phyloP scores from a whole-genome alignment of 768 basidiomycete species.

The Boletus reticuloceps region DNA sequence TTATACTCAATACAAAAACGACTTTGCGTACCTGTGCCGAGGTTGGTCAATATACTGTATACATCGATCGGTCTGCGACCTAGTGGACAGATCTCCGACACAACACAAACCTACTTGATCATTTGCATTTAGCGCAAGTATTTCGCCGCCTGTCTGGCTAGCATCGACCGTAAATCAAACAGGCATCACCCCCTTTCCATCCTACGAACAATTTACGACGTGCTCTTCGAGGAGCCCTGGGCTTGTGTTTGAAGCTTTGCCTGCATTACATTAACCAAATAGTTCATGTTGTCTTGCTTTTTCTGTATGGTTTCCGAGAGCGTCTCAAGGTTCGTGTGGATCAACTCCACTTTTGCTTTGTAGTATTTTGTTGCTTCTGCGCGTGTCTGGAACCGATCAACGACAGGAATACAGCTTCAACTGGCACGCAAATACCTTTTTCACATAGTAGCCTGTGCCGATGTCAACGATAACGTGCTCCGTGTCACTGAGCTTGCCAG shows the following conservation, averaged over 20 bases:
- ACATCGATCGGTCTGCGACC: no score
- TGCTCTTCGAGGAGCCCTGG: conserved; percentile 20
- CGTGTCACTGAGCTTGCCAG: conserved; percentile 79
- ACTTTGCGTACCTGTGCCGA: no score
- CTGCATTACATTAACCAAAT: conserved; percentile 55
- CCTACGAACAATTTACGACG: conserved; percentile 10
- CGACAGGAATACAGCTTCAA: neutral
- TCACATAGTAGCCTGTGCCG: conserved; percentile 95
- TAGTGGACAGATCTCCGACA: no score
- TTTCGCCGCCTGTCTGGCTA: neutral
- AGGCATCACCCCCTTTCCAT: no score
- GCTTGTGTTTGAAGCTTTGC: conserved; percentile 42
- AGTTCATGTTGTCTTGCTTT: conserved; percentile 79
- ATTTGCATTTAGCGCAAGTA: no score
- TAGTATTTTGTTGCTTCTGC: conserved; percentile 82
- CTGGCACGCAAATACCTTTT: conserved; percentile 60
- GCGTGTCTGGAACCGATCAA: conserved; percentile 53
- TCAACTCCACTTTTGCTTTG: conserved; percentile 73
- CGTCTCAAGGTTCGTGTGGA: conserved; percentile 78
- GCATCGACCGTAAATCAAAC: neutral
- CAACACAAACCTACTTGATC: no score
- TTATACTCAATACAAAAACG: no score
- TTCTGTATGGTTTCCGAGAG: conserved; percentile 87
- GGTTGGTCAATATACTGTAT: no score
- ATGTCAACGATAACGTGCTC: conserved; percentile 93